Base-by-base conservation (phyloP, 2,329 filamentous ascomycete species). In the Arthrobotrys sphaeroides region DNA sequence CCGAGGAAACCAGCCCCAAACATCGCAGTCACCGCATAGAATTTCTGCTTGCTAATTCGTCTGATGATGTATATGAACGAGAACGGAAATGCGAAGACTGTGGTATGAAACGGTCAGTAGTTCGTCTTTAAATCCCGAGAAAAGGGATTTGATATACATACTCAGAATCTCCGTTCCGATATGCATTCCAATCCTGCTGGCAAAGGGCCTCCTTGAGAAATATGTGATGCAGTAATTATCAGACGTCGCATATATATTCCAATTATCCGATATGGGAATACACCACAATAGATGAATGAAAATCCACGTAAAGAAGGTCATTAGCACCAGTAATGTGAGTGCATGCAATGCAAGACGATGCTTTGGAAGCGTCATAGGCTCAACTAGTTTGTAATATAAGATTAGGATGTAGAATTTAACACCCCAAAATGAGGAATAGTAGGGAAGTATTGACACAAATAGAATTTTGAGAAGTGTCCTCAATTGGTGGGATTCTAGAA, bases 371-470 rank as follows among this genome's bases (percentile, higher is more conserved):
- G 51, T 38, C 22, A 47, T 62, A 20, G 61, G 42, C 10, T 51
- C 40, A 10, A 73, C 62, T 2, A 73, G n/a, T 47, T 67, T 61
- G 38, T 73, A 73, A n/a, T 73, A 73, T 42, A 73, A 36, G 6
- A 66, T 40, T 16, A 73, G 6, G 16, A 73, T 43, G 18, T 66
- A 66, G 6, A 57, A 10, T 24, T 73, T 73, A 2, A 73, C 61
- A 0, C 61, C 61, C 69, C 69, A 73, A n/a, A 59, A 64, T 7
- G 61, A 45, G 6, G 43, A 18, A 47, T 73, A 73, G 33, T 73
- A 73, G 5, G 69, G 69, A 12, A 55, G 31, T 12, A 45, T 42
- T 6, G 69, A 73, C 1, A 53, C 40, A 18, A 61, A 59, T 10
- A 73, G 53, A 24, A 73, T 5, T 22, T 67, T 38, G 18, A 73